A percentile compares a stretch with the other conserved stretches of the same genome.
Evolutionary conservation across 177 flowering plant genomes (phyloP).

Genomic region (Tripterygium wilfordii): DNA sequence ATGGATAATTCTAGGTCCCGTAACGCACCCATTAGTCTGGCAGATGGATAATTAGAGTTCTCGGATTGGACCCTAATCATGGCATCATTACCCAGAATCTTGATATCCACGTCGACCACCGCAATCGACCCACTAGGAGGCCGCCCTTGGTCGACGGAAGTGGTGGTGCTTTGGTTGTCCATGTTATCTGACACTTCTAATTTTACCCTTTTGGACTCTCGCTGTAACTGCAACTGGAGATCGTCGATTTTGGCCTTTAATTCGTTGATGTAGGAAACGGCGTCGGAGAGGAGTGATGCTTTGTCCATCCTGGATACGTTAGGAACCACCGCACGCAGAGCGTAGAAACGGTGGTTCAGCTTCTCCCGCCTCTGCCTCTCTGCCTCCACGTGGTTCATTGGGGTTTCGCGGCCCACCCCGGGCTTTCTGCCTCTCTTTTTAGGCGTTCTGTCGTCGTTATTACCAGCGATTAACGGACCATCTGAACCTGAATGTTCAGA

Average conservation of each 20-base stretch:
- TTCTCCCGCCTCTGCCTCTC: slow-evolving; percentile 85
- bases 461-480: slow-evolving; percentile 4
- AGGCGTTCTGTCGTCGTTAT: slow-evolving; percentile 15
- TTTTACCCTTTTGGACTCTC: slow-evolving; percentile 23
- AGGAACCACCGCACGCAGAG: slow-evolving; percentile 80
- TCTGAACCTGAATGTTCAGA: slow-evolving; percentile 53
- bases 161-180: slow-evolving; percentile 29
- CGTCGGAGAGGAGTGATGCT: slow-evolving; percentile 80
- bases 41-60: slow-evolving; percentile 39
- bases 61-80: slow-evolving; percentile 57
- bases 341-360: slow-evolving; percentile 82
- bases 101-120: slow-evolving; percentile 44
- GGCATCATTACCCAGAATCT: slow-evolving; percentile 46
- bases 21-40: slow-evolving; percentile 46
- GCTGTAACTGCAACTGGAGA: slow-evolving; percentile 32
- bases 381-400: slow-evolving; percentile 83
- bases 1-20: slow-evolving; percentile 47
- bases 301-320: slow-evolving; percentile 90
- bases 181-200: slow-evolving; percentile 5
- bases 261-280: slow-evolving; percentile 70
- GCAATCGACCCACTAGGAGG: not conserved
- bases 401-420: slow-evolving; percentile 28
- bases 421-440: slow-evolving; percentile 72
- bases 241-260: slow-evolving; percentile 47
- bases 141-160: slow-evolving; percentile 24